Base-by-base conservation (phyloP, 768 basidiomycete species). In the Tricholoma hemisulphureum region DNA sequence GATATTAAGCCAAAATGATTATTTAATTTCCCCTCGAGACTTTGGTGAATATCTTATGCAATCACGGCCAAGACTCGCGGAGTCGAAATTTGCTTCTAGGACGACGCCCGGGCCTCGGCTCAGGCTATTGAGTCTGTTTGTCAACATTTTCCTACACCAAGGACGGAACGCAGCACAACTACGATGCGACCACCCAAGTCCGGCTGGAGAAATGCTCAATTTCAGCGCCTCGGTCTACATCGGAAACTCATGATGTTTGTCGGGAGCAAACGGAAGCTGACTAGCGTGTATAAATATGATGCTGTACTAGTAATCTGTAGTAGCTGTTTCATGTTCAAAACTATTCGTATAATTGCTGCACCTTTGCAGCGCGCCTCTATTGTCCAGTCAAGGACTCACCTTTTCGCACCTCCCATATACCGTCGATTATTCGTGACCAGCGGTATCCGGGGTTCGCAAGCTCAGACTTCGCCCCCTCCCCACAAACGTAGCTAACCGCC, bases 381-480 rank as follows among this genome's bases (percentile, higher is more conserved):
- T 18, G 31, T 57, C 13, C 59, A 53, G 21, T 54, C 58, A 5
- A 53, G 57, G 23, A 54, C 59, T 37, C 34, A 56, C n/a, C 16
- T 48, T 28, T 55, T 62, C 16, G 45, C 48, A 21, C 53, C 48
- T 34, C 58, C 60, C 18, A 29, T 34, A 54, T 56, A 56, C n/a
- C 60, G 54, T 39, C 62, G 65, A 61, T 61, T 61, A 2, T 62
- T 66, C 54, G 58, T 54, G 57, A 57, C 61, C 4, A 56, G 39
- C 29, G 50, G 53, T 14, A 28, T 53, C n/a, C 60, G 50, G 57
- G 59, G 49, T 55, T 65, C 29, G 63, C 61, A 61, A 21, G 49
- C 68, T 16, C n/a, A n/a, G n/a, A 41, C 59, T 21, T 59, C 68
- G 14, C 62, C 60, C 23, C 58, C 61, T 8, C 58, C 63, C 26